Evolutionary conservation across 2,329 filamentous ascomycete species (phyloP).

Genomic region (Fusarium pseudograminearum): DNA sequence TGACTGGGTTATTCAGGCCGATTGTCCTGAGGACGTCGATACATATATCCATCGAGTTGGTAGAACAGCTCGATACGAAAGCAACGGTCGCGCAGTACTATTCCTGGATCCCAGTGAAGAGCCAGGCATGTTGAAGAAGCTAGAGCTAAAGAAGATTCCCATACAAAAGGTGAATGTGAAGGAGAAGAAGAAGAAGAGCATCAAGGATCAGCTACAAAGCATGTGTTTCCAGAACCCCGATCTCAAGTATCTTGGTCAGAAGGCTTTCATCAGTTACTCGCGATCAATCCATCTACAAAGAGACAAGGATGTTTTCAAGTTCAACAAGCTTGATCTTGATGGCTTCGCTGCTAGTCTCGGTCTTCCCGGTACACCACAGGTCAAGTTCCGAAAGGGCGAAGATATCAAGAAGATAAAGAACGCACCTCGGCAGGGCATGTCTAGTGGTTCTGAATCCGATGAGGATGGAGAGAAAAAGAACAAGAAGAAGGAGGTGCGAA

Average conservation of each 20-base stretch:
- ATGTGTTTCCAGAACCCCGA: conserved; percentile 97
- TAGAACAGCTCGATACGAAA: conserved; percentile 92
- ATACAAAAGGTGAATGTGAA: conserved; percentile 88
- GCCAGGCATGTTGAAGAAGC: conserved; percentile 84
- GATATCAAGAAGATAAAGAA: conserved; percentile 91
- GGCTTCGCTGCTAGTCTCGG: conserved; percentile 87
- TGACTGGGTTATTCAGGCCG: conserved; percentile 99
- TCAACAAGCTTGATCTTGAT: conserved; percentile 86
- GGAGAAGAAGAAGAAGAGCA: conserved; percentile 88
- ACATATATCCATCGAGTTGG: conserved; percentile 98
- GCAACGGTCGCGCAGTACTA: conserved; percentile 85
- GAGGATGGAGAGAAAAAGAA: conserved; percentile 64
- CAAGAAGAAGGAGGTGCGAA: conserved; percentile 81
- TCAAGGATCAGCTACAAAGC: conserved; percentile 87
- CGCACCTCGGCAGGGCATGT: conserved; percentile 76
- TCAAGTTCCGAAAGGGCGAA: conserved; percentile 92
- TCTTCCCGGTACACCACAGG: conserved; percentile 89
- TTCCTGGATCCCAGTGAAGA: conserved; percentile 96
- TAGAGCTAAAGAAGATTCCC: conserved; percentile 90
- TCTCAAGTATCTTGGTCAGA: conserved; percentile 94
- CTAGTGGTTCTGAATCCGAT: conserved; percentile 69
- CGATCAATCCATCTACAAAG: conserved; percentile 88
- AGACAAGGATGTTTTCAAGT: conserved; percentile 90
- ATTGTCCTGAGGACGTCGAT: conserved; percentile 95
- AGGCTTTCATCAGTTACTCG: conserved; percentile 92